Evolutionary conservation across 352 stramenopile species (phyloP), one percentile per base, ranked within the genome.

Genomic region (Paralagenidium karlingii): DNA sequence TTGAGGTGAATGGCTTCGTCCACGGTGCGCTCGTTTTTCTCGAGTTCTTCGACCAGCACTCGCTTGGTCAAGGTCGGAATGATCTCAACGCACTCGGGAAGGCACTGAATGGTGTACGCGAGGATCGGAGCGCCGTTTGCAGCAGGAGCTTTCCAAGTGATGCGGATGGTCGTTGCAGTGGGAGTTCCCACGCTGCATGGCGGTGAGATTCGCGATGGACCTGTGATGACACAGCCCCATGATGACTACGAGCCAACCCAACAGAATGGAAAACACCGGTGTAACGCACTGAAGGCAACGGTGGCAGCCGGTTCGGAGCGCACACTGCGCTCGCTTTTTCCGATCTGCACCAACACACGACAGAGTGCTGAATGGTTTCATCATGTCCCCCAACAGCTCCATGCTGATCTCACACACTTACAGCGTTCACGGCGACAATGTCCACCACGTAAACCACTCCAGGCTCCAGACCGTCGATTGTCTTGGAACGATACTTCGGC

Each of bases 251-350:
- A n/a, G n/a, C n/a, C n/a, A n/a, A n/a, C n/a, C n/a, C n/a, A n/a
- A n/a, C n/a, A n/a, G n/a, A n/a, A n/a, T n/a, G n/a, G n/a, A n/a
- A n/a, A n/a, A n/a, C n/a, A n/a, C n/a, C n/a, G n/a, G n/a, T n/a
- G 52, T 2, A 65, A 76, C 1, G 74, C 69, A 2, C 73, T 42
- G 44, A 76, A 87, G 3, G 73, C 69, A 7, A 82, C 54, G 1
- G 73, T 87, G 34, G 79, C 65, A 3, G 70, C 50, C 0, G 55
- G 36, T 1, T 54, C 40, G 1, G 65, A 77, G n/a, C 47, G 8
- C 15, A 39, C 34, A 34, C 73, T 84, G 44, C 68, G 82, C 1
- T 29, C 38, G 24, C 73, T 81, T 3, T 21, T 40, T 2, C 65
- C 68, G 21, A 82, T 73, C 67, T 80, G 38, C n/a, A 48, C 13